phyloP scores from a whole-genome alignment of 108 stramenopile species.

The Pseudonitzschia pungens region DNA sequence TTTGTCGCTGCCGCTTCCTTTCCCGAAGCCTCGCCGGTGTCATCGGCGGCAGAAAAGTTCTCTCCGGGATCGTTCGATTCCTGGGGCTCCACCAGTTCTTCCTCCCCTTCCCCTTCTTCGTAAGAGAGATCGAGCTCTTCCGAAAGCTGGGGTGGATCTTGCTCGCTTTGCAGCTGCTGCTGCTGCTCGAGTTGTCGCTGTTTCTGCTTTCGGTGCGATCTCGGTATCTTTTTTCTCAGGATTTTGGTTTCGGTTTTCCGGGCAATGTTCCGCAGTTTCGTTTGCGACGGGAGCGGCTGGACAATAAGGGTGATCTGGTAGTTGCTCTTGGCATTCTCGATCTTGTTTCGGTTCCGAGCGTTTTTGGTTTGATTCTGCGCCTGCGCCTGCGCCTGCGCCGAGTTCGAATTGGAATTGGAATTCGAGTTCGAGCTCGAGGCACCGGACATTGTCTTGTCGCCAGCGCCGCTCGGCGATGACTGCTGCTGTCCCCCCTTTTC shows the following conservation, averaged over 20 bases:
- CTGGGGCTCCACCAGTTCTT: not conserved
- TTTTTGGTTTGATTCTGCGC: not conserved
- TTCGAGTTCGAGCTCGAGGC: slow-evolving; percentile 6
- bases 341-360: slow-evolving; percentile 1
- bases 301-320: slow-evolving; percentile 27
- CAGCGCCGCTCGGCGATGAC: not conserved
- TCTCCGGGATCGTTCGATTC: not conserved
- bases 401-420: too few relatives aligned
- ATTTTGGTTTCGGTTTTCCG: slow-evolving; percentile 51
- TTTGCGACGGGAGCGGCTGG: slow-evolving; percentile 43
- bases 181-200: not conserved
- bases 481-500: not conserved
- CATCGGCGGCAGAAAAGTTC: not conserved
- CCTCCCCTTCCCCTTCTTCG: not conserved
- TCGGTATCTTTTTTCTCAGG: slow-evolving; percentile 29
- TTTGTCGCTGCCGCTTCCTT: not conserved
- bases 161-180: not conserved
- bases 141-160: not conserved
- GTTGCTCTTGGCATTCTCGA: slow-evolving; percentile 6
- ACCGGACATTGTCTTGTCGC: not conserved
- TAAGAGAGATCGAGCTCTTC: not conserved
- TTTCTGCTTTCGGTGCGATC: not conserved
- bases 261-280: slow-evolving; percentile 48
- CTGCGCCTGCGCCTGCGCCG: not conserved
- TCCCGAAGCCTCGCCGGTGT: too few relatives aligned